Evolutionary conservation across 495 filamentous ascomycete species (phyloP), one percentile per base, ranked within the genome.

Genomic region (Penicillium chermesinum): DNA sequence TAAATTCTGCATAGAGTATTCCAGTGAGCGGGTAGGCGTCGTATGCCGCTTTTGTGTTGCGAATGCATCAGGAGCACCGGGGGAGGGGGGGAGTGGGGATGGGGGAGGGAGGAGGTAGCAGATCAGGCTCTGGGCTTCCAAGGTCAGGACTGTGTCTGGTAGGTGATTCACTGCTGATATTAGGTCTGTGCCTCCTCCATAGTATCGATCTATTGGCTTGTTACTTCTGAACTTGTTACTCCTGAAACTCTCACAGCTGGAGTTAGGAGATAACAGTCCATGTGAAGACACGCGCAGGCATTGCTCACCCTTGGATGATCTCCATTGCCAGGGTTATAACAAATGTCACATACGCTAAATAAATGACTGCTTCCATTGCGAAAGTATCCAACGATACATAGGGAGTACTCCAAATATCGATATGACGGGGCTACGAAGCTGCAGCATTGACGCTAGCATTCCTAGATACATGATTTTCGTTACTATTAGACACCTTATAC

Each of bases 111-210:
- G 40, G n/a, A 3, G 16, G 22, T 7, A 33, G 25, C 9, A 41
- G 17, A 9, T 22, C 38, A 3, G 32, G 37, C 12, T 41, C 49
- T 10, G 34, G 17, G 21, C 7, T 32, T 25, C 53, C 38, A 33
- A 56, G 16, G 12, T 59, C 53, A n/a, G 42, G 16, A 27, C 46
- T 43, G 13, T 36, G n/a, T 7, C 37, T 19, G 15, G 44, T 35
- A 5, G 12, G 18, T 1, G 9, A 33, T 22, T 54, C 58, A 17
- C 30, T 35, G 13, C 40, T 53, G 19, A 61, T 35, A 14, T 2
- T 32, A 54, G 15, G 58, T 30, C 49, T 48, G 35, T 61, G 51
- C 14, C 41, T 37, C 33, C 22, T 55, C 41, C 48, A 63, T 19
- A 61, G 56, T 3, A 40, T 14, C 12, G 57, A 7, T 0, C 56